A percentile compares a stretch with the other conserved stretches of the same genome.
Conservation (phyloP, 2,329 filamentous ascomycete genomes). For the Ophiostoma angusticollis region DNA sequence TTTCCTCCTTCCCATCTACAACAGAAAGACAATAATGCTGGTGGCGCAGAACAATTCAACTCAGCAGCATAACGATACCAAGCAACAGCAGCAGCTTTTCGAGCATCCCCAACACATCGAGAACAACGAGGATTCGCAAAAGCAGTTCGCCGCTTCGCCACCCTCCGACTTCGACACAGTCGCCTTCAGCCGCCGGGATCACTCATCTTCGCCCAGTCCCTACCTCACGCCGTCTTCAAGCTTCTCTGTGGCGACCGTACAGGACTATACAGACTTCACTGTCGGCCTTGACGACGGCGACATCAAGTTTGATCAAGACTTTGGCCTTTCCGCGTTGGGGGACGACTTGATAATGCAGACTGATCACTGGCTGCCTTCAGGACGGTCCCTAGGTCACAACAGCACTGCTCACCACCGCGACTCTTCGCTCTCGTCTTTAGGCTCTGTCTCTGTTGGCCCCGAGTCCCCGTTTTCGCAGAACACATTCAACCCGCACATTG, state of each 20-base stretch:
- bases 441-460: constrained; percentile 47
- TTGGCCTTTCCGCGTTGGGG: constrained; percentile 14
- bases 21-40: too few relatives aligned
- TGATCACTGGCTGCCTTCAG: constrained; percentile 27
- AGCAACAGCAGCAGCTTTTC: too few relatives aligned
- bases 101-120: too few relatives aligned
- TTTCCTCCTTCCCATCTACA: too few relatives aligned
- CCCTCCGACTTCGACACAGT: constrained; percentile 11
- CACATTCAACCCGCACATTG: constrained; percentile 45
- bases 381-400: constrained; percentile 23
- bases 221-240: constrained; percentile 16
- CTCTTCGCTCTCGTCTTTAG: constrained; percentile 47
- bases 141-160: constrained; percentile 11
- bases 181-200: constrained; percentile 15
- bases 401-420: constrained; percentile 41
- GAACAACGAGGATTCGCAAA: too few relatives aligned
- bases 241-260: constrained; percentile 20
- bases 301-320: constrained; percentile 6
- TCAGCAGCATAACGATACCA: too few relatives aligned
- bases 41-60: too few relatives aligned
- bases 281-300: constrained; percentile 19
- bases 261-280: constrained; percentile 13
- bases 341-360: constrained; percentile 24
- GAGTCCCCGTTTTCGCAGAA: constrained; percentile 44
- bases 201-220: constrained; percentile 20